Conservation (phyloP, 2,329 filamentous ascomycete genomes). For the Penicillium sp. region DNA sequence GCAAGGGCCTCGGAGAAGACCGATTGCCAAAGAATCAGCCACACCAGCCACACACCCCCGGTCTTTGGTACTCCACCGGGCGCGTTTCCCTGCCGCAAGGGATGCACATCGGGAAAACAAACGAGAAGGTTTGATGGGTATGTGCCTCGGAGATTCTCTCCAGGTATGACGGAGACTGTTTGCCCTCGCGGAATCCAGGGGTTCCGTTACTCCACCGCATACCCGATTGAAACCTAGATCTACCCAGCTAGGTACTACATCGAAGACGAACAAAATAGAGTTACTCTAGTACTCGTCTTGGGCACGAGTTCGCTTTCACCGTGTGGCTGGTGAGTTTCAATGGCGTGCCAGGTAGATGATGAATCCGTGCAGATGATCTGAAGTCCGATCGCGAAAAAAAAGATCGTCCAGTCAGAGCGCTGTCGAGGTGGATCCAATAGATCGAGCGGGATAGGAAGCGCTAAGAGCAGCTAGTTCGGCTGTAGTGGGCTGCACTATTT, state of each 20-base stretch:
- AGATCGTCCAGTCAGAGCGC: slow-evolving; percentile 7
- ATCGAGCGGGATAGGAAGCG: slow-evolving; percentile 7
- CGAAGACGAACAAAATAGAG: not conserved
- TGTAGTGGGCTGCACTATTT: slow-evolving; percentile 20
- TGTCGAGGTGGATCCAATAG: slow-evolving; percentile 16
- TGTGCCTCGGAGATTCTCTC: not conserved
- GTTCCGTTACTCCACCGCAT: not conserved
- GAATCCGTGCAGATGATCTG: not conserved
- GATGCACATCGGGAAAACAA: slow-evolving; percentile 6
- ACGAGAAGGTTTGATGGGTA: not conserved
- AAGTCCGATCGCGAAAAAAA: not conserved
- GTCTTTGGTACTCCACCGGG: not conserved
- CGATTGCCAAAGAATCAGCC: not conserved
- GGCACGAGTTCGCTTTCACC: not conserved
- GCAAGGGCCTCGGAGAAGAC: slow-evolving; percentile 1
- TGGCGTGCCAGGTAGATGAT: not conserved
- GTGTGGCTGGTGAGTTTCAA: not conserved
- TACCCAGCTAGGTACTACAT: not conserved
- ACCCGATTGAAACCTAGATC: not conserved
- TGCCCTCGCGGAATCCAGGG: not conserved
- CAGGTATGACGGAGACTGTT: not conserved
- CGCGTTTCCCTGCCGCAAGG: slow-evolving; percentile 2
- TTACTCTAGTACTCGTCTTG: not conserved
- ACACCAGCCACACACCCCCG: slow-evolving; percentile 1
- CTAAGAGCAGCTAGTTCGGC: slow-evolving; percentile 9